Base-by-base conservation (phyloP, 768 basidiomycete genomes). In the Kwoniella dendrophila region DNA sequence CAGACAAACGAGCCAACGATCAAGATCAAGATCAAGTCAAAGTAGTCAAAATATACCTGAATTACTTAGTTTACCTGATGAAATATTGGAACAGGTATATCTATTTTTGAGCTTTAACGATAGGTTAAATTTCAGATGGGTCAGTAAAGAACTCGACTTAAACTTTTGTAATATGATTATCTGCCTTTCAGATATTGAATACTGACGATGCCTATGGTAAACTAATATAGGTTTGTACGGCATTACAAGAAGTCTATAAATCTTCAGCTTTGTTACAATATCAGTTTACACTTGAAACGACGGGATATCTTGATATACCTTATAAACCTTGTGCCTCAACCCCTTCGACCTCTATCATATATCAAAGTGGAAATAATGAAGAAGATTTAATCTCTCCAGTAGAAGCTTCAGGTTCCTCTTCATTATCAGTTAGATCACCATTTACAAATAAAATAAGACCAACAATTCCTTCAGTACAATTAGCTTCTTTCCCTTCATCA, bases 11-110 rank as follows among this genome's bases (percentile, higher is more conserved):
- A 30, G 18, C 26, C 32, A 51, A 51, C 10, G 49, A 20, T 51
- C 49, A 1, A 36, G 49, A 20, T 51, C 49, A 1, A 36, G 49
- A 51, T 51, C 49, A 14, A 51, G 49, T 34, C 29, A 51, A 5
- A 51, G 49, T 33, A 51, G 29, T 51, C 49, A 51, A 33, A 5
- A 3, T 8, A 14, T 36, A 16, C n/a, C 48, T 40, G 44, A 30
- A 12, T 2, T 63, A 33, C 49, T 63, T 4, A 34, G 24, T 41
- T 45, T 74, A 10, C 72, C 72, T 6, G 62, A 56, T 14, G 72
- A 74, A 53, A 67, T 74, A 3, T 20, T 74, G 34, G 69, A 71
- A 41, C 68, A 69, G 54, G 45, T 74, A 10, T 74, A 52, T 43
- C 27, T 68, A n/a, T 27, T 41, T 3, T 40, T 74, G 18, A 24